A percentile compares a stretch with the other conserved stretches of the same genome.
Evolutionary conservation across 805 yeast species (phyloP).

Genomic region (Schwanniomyces occidentalis): DNA sequence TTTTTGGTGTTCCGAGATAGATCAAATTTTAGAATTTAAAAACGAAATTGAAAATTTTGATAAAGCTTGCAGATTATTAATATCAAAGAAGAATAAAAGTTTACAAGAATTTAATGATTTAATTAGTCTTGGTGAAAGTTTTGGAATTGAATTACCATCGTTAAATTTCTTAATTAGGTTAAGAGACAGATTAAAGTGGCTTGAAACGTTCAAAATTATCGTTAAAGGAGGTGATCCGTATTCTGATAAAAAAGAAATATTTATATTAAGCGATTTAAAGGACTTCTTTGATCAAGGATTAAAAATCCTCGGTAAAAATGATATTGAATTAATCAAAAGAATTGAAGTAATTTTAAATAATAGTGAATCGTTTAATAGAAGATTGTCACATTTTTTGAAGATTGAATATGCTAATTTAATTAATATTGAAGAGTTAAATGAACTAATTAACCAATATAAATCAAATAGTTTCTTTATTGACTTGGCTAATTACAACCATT

Average conservation of each 20-base stretch:
- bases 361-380: constrained; percentile 25
- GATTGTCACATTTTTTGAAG: constrained; percentile 16
- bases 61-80: constrained; percentile 39
- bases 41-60: constrained; percentile 52
- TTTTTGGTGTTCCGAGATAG: constrained; percentile 59
- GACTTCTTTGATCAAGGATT: constrained; percentile 29
- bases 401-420: constrained; percentile 17
- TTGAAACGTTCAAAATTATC: constrained; percentile 29
- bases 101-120: constrained; percentile 51
- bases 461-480: constrained; percentile 28
- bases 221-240: constrained; percentile 42
- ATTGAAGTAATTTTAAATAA: constrained; percentile 22
- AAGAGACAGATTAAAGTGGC: constrained; percentile 37
- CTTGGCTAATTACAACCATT: constrained; percentile 26
- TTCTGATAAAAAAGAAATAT: constrained; percentile 34
- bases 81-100: constrained; percentile 32
- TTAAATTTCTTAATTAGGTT: constrained; percentile 36
- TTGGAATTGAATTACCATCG: constrained; percentile 58
- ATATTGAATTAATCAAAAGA: constrained; percentile 31
- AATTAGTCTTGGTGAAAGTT: constrained; percentile 57
- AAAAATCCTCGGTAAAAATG: constrained; percentile 27
- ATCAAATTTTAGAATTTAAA: constrained; percentile 54
- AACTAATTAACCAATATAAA: constrained; percentile 23
- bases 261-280: constrained; percentile 29
- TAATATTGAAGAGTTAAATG: constrained; percentile 24